Percentiles rank a stretch among this genome's conserved stretches.
Conservation (phyloP, 257 asterid genomes). For the Solanum sejunctum region DNA sequence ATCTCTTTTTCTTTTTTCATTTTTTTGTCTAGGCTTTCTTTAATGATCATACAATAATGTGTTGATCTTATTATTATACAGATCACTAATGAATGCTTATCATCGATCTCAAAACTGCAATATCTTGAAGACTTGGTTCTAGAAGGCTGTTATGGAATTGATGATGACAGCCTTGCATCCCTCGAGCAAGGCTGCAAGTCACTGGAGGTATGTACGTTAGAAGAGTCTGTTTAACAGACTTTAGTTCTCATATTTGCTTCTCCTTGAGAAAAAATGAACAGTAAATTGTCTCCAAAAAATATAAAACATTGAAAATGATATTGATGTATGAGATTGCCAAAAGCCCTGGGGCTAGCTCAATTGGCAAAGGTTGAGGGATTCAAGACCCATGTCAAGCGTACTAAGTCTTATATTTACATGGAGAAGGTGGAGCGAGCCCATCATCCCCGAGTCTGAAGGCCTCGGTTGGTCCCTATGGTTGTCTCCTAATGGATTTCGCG, state of each 20-base stretch:
- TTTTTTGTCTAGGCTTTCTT: neutral
- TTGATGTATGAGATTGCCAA: neutral
- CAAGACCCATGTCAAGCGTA: neutral
- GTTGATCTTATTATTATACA: conserved; percentile 4
- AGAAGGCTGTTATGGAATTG: conserved; percentile 80
- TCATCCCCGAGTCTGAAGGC: neutral
- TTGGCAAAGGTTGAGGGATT: neutral
- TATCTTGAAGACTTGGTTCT: conserved; percentile 62
- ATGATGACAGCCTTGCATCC: conserved; percentile 61
- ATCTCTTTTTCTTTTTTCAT: neutral
- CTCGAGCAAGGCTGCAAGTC: conserved; percentile 59
- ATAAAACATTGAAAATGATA: neutral
- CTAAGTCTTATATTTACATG: neutral
- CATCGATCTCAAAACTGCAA: conserved; percentile 54
- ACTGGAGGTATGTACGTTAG: conserved; percentile 38
- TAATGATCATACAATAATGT: neutral
- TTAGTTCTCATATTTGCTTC: neutral
- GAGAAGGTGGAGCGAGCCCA: neutral
- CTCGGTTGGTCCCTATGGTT: neutral
- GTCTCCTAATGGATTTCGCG: neutral
- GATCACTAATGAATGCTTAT: conserved; percentile 65
- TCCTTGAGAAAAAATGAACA: neutral
- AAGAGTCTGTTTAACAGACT: neutral
- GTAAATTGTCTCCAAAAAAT: neutral
- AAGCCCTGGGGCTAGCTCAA: neutral